Base-by-base conservation (phyloP, 2,329 filamentous ascomycete genomes). In the Fusarium compactum region DNA sequence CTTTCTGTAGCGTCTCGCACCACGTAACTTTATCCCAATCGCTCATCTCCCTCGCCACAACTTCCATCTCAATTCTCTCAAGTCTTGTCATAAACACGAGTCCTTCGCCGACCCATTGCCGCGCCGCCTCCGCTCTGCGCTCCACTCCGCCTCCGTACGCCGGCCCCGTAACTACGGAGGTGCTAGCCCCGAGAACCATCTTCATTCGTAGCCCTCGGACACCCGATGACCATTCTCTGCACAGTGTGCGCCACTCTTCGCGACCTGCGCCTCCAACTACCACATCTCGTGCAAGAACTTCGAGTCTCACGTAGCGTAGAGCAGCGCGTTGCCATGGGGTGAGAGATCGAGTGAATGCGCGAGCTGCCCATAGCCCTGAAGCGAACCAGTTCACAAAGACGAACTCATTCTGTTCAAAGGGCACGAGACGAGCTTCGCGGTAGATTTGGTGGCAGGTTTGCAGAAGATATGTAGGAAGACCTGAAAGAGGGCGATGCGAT, bases 381-480 rank as follows among this genome's bases (percentile, higher is more conserved):
- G 80, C 78, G 73, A 84, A 84, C 80, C 82, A 83, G 45, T 82
- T 82, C 40, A 81, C 76, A 63, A 85, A 86, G 25, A 80, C 79
- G 61, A 86, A 85, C 54, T 85, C 83, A 74, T 83, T 85, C 24
- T 73, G 62, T 10, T 73, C 67, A 67, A 84, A 85, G 4, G 84
- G 82, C 4, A 85, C 27, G 1, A 60, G 20, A 6, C 82, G 78
- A 6, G 79, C 76, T 66, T 86, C 85, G 54, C 71, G 32, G 74
- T 85, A 85, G 22, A 85, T 69, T 58, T 84, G 81, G 27, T 75
- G 76, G 67, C 78, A 82, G 24, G 78, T 67, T 8, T 58, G 65
- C 4, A 86, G 79, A 8, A 86, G 74, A 5, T 74, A 76, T 3
- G 80, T 79, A 0, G 85, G 84, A 3, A 85, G 72, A 20, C 79